These are phyloP conservation scores for Ailanthus altissimus DNA, from an alignment of 345 rosid species.

Conservation along the genomic window DNA sequence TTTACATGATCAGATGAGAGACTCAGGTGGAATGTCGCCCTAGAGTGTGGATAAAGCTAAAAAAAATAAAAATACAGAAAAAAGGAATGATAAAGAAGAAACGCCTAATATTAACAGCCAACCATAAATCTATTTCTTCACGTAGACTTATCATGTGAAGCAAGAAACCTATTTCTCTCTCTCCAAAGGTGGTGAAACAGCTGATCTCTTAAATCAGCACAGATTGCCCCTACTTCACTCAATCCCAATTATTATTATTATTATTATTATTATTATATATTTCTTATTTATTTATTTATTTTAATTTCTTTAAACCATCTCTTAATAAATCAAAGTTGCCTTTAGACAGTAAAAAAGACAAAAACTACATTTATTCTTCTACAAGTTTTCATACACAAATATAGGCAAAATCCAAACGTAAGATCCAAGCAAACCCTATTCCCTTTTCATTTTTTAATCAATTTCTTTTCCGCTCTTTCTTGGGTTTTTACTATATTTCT, in stretches of 20 bases:
- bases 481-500: not conserved
- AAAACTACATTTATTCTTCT: constrained; percentile 45
- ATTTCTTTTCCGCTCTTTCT: not conserved
- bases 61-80: not conserved
- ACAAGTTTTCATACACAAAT: constrained; percentile 39
- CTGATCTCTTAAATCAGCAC: constrained; percentile 22
- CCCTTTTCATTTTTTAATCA: constrained; percentile 9
- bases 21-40: constrained; percentile 20
- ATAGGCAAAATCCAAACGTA: constrained; percentile 46
- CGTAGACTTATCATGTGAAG: constrained; percentile 24
- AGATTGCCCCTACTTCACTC: constrained; percentile 75
- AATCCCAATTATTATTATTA: constrained; percentile 30
- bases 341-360: constrained; percentile 29
- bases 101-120: constrained; percentile 16
- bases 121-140: constrained; percentile 24
- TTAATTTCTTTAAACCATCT: constrained; percentile 7
- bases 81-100: constrained; percentile 8
- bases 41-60: constrained; percentile 23
- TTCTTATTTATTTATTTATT: not conserved
- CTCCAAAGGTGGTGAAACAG: constrained; percentile 35
- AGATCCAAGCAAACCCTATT: constrained; percentile 60
- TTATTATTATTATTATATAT: constrained; percentile 17
- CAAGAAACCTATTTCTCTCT: constrained; percentile 19
- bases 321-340: constrained; percentile 30
- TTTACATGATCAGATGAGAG: constrained; percentile 4